phyloP scores from a whole-genome alignment of 495 filamentous ascomycete genomes.

The Chaetomium fimeti region DNA sequence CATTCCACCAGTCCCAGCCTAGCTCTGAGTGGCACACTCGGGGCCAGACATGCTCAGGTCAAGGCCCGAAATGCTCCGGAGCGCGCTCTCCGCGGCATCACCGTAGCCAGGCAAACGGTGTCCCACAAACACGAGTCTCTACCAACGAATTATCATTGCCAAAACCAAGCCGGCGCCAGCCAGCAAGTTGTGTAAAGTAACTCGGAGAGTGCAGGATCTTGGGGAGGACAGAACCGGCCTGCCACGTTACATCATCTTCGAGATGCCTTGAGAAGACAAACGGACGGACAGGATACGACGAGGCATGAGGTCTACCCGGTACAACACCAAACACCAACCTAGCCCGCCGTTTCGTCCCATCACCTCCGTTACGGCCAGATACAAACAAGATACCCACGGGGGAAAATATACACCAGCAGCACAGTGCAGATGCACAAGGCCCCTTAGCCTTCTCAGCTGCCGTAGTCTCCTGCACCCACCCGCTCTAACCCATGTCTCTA shows the following conservation, averaged over 20 bases:
- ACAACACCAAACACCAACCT: background rate
- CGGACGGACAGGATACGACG: background rate
- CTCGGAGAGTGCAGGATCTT: slow-evolving; percentile 9
- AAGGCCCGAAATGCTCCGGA: background rate
- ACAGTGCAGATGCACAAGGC: slow-evolving; percentile 17
- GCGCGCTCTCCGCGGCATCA: background rate
- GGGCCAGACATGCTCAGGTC: background rate
- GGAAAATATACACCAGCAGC: background rate
- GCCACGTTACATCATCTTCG: slow-evolving; percentile 11
- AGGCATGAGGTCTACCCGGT: background rate
- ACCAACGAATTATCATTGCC: background rate
- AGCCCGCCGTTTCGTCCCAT: background rate
- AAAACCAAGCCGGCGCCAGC: background rate
- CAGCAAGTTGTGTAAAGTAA: background rate
- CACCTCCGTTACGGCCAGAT: background rate
- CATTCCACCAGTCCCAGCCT: background rate
- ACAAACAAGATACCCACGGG: background rate
- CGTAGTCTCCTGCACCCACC: slow-evolving; percentile 15
- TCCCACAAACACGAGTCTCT: background rate
- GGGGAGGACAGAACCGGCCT: background rate
- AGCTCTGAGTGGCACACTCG: background rate
- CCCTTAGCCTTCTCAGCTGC: slow-evolving; percentile 6
- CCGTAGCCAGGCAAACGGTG: background rate
- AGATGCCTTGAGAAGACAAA: background rate
- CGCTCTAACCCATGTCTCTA: background rate